A percentile compares a stretch with the other conserved stretches of the same genome.
Evolutionary conservation across 73 alveolate species (phyloP).

Genomic region (Uronychia setigera): DNA sequence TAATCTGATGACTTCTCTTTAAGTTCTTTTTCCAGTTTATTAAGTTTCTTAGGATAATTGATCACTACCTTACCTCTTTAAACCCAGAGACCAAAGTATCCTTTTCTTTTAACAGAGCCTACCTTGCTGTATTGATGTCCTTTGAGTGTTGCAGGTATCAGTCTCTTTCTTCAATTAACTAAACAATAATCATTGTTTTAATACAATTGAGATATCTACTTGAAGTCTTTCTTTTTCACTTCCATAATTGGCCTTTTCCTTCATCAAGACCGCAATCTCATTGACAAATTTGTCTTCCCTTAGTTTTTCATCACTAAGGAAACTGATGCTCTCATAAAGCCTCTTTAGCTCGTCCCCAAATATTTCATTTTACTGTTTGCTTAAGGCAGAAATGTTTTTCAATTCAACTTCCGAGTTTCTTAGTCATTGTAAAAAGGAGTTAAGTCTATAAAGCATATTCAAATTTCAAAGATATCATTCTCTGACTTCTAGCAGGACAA

Average conservation of each 20-base stretch:
- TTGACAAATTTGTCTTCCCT: constrained; percentile 11
- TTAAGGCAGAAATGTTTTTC: not conserved
- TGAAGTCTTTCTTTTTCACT: constrained; percentile 36
- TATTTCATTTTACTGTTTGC: constrained; percentile 47
- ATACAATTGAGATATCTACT: too few species aligned
- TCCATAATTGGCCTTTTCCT: constrained; percentile 6
- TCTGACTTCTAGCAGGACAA: not conserved
- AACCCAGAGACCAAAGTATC: constrained; percentile 23
- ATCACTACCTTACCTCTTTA: constrained; percentile 26
- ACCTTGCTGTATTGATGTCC: constrained; percentile 31
- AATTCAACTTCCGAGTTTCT: not conserved
- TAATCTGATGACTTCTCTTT: constrained; percentile 25
- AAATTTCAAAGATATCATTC: not conserved
- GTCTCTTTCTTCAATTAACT: constrained; percentile 42
- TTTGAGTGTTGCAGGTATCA: constrained; percentile 5
- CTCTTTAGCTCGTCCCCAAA: constrained; percentile 58
- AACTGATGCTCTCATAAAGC: constrained; percentile 48
- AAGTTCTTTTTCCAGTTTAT: constrained; percentile 13
- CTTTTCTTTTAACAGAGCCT: constrained; percentile 15
- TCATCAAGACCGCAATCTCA: constrained; percentile 16
- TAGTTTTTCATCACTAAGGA: constrained; percentile 34
- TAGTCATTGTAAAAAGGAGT: not conserved
- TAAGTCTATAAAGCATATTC: not conserved
- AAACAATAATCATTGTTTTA: too few species aligned
- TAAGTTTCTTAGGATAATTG: constrained; percentile 15